Base-by-base conservation (phyloP, 306 rosid species). In the Citrullus amarus region DNA sequence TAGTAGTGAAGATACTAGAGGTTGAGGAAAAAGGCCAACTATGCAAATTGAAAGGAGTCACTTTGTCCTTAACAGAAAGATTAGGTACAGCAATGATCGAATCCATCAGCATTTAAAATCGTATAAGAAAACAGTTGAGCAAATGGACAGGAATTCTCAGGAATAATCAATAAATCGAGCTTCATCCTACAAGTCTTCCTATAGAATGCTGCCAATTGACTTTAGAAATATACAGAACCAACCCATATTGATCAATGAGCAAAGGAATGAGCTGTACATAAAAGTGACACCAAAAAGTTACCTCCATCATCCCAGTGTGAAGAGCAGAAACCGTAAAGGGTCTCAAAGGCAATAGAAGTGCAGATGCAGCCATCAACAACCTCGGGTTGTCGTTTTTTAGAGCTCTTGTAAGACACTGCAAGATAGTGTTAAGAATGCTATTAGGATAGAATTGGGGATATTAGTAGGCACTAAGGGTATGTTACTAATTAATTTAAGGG, bases 241-340 rank as follows among this genome's bases (percentile, higher is more conserved):
- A 51, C 20, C 18, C 17, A 32, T 12, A 72, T 48, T 30, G 10
- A 25, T 5, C 28, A 51, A 30, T 30, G 46, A 50, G 62, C 32
- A 53, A 34, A 53, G 46, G 78, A 54, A 51, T 54, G 50, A 34
- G 9, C 14, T 16, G 25, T 53, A 53, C 14, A 48, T 72, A 73
- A 73, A 51, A 50, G 11, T 0, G 43, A 34, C 30, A 32, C 32
- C 16, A 32, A 17, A 44, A 79, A 43, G 68, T 83, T 79, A 92
- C 98, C 97, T 96, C 99, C 98, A 96, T 91, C 87, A 96, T 88
- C 84, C 98, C 99, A 9, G 98, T 90, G 89, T 96, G 99, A 86
- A 96, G 82, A 41, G 90, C 90, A 51, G 99, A 88, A 88, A 96
- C 98, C 97, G 91, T 82, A 77, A 96, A 80, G 14, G 99, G 99